Conservation (phyloP, 805 yeast genomes). For the Saccharomycopsis fodiens region DNA sequence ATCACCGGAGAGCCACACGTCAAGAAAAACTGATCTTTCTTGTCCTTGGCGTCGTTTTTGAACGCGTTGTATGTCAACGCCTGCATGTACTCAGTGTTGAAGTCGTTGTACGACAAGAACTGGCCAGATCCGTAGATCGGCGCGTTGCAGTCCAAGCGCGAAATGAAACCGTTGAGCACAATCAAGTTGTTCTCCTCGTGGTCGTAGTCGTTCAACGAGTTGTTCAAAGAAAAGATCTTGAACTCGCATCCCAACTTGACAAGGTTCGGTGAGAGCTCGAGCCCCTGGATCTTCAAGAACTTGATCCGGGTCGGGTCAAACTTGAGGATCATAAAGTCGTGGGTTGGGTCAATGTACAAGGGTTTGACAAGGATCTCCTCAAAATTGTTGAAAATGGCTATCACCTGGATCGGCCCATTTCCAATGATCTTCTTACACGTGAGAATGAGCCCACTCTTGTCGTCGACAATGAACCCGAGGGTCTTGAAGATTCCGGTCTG, state of each 20-base stretch:
- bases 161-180: conserved; percentile 20
- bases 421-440: conserved; percentile 22
- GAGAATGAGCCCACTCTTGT: conserved; percentile 18
- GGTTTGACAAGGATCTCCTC: conserved; percentile 22
- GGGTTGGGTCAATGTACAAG: conserved; percentile 21
- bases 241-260: conserved; percentile 21
- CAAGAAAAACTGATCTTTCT: conserved; percentile 20
- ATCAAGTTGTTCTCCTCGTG: conserved; percentile 21
- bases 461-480: conserved; percentile 21
- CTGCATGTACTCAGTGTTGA: conserved; percentile 26
- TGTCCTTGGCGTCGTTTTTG: conserved; percentile 21
- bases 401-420: conserved; percentile 21
- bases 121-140: conserved; percentile 21
- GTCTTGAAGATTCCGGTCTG: conserved; percentile 21
- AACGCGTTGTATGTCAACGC: conserved; percentile 22
- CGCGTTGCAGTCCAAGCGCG: conserved; percentile 21
- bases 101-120: conserved; percentile 23
- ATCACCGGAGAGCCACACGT: conserved; percentile 22
- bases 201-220: conserved; percentile 19
- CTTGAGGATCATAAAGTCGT: conserved; percentile 21
- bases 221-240: conserved; percentile 21
- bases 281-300: conserved; percentile 20
- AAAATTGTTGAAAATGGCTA: conserved; percentile 21
- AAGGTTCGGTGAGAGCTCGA: conserved; percentile 20
- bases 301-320: conserved; percentile 20